Percentiles rank a stretch among this genome's conserved stretches.
phyloP scores from a whole-genome alignment of 1,284 basidiomycete genomes.

The Porogramme epimiltina region DNA sequence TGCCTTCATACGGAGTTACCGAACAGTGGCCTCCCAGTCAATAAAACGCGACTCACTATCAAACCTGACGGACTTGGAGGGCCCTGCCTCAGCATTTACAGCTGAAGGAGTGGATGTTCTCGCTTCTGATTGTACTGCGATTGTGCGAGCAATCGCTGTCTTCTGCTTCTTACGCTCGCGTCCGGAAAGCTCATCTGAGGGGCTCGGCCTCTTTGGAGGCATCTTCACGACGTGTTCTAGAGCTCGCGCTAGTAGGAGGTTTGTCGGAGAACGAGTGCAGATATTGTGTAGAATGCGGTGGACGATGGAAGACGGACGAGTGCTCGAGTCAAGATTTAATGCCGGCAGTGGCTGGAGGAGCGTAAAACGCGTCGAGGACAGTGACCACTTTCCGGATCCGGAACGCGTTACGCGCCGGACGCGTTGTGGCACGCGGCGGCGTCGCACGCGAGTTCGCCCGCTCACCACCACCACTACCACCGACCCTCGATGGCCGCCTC shows the following conservation, averaged over 20 bases:
- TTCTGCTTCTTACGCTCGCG: constrained; percentile 72
- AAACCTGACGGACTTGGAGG: constrained; percentile 41
- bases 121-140: constrained; percentile 53
- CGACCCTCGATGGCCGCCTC: constrained; percentile 38
- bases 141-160: constrained; percentile 63
- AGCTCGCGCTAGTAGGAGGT: too few relatives aligned
- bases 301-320: too few relatives aligned
- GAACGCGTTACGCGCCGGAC: constrained; percentile 4
- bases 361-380: background rate
- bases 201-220: constrained; percentile 51
- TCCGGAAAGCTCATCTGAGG: constrained; percentile 37
- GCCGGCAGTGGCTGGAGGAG: too few relatives aligned
- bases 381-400: background rate
- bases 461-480: constrained; percentile 3
- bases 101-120: constrained; percentile 19
- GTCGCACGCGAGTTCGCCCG: constrained; percentile 5
- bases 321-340: too few relatives aligned
- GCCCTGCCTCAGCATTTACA: constrained; percentile 36
- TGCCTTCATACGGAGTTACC: constrained; percentile 46
- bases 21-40: too few relatives aligned
- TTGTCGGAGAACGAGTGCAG: too few relatives aligned
- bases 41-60: constrained; percentile 37
- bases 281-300: too few relatives aligned
- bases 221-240: constrained; percentile 31
- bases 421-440: constrained; percentile 11